Evolutionary conservation across 805 yeast genomes (phyloP), one percentile per base, ranked within the genome.

Genomic region (Suhomyces sp.): DNA sequence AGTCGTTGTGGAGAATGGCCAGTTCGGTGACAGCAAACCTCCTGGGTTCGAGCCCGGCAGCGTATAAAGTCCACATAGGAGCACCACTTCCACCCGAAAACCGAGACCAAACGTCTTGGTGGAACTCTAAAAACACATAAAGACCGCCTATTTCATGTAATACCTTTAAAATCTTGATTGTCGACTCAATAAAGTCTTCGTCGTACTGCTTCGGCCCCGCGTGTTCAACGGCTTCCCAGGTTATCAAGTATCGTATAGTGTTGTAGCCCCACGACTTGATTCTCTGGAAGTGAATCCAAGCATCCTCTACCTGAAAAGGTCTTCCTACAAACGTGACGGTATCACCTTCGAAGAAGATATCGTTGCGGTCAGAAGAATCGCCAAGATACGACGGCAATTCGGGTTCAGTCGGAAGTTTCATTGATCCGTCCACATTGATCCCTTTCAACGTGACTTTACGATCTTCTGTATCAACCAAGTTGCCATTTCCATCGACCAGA

Each of bases 221-320:
- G 60, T 92, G 97, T 66, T 92, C 97, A 7, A 92, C 61, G 0
- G 97, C 93, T 65, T 92, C 97, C 97, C 97, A 92, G 0, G 96
- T 86, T 47, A 88, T 73, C 17, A 90, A 72, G 64, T 84, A 87
- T 51, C 97, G 71, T 19, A 92, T 78, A 2, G 86, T 78, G 64
- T 91, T 92, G 67, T 80, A 89, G 1, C 97, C 97, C 81, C 92
- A 81, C 6, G 83, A 74, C 63, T 86, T 88, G 63, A 92, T 81
- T 52, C 96, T 74, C 9, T 66, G 71, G 43, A 92, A 72, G 65
- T 92, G 97, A 37, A 60, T 71, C 51, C 76, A 83, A 0, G 94
- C 92, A 21, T 89, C 92, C 2, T 77, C 83, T 10, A 91, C 60
- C 0, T 92, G 86, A 60, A 89, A 86, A 0, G 97, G 97, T 49